Evolutionary conservation across 2,329 filamentous ascomycete genomes (phyloP).

Genomic region (Scedosporium boydii): DNA sequence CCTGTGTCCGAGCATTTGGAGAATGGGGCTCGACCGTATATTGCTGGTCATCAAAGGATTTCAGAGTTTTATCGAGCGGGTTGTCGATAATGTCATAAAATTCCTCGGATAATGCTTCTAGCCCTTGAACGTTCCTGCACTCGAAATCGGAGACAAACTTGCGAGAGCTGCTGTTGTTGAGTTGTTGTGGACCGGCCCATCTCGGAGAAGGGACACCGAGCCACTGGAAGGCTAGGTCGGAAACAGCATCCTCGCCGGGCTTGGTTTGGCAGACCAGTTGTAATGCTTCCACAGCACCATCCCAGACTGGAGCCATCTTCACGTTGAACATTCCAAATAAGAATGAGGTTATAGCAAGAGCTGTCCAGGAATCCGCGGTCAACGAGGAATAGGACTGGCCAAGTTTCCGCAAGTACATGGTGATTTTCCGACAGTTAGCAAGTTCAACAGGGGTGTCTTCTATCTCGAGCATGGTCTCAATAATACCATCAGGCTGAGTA

Average conservation of each 20-base stretch:
- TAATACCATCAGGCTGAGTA: slow-evolving; percentile 15
- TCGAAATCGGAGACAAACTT: slow-evolving; percentile 64
- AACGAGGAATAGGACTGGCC: slow-evolving; percentile 52
- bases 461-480: slow-evolving; percentile 59
- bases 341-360: slow-evolving; percentile 66
- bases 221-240: slow-evolving; percentile 70
- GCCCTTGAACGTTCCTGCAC: slow-evolving; percentile 62
- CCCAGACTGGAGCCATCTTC: slow-evolving; percentile 77
- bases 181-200: slow-evolving; percentile 34
- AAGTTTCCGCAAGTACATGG: slow-evolving; percentile 79
- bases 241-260: slow-evolving; percentile 62
- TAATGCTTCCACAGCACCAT: slow-evolving; percentile 68
- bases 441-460: slow-evolving; percentile 73
- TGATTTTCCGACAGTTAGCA: slow-evolving; percentile 65
- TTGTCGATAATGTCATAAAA: slow-evolving; percentile 43
- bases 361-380: slow-evolving; percentile 53
- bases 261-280: slow-evolving; percentile 64
- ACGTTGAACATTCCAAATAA: slow-evolving; percentile 85
- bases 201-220: slow-evolving; percentile 48
- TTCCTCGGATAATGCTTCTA: slow-evolving; percentile 42
- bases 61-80: slow-evolving; percentile 48
- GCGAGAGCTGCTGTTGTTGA: slow-evolving; percentile 23
- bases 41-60: slow-evolving; percentile 57
- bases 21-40: slow-evolving; percentile 38
- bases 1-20: slow-evolving; percentile 60